Conservation (phyloP, 208 protist species). For the Trypanosomatidae sp. region DNA sequence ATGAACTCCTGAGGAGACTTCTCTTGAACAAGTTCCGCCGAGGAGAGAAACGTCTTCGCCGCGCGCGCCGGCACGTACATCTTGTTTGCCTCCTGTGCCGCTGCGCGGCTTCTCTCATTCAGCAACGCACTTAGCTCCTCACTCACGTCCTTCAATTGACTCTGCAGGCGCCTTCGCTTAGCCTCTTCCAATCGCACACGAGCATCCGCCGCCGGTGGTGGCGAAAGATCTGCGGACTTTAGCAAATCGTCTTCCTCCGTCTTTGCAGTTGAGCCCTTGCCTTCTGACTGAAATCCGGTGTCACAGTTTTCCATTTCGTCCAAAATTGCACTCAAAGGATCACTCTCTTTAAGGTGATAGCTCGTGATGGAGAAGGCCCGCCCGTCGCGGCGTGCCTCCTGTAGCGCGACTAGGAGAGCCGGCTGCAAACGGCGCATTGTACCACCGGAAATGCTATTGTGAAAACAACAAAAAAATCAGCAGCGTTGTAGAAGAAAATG, state of each 20-base stretch:
- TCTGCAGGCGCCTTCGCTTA: conserved; percentile 18
- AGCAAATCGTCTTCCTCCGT: not conserved
- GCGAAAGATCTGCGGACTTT: not conserved
- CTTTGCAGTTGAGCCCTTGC: not conserved
- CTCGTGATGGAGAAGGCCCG: not conserved
- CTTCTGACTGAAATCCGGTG: conserved; percentile 11
- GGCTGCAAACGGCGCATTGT: no score
- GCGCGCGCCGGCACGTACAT: conserved; percentile 46
- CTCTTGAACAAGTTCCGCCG: conserved; percentile 67
- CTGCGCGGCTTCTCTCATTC: conserved; percentile 18
- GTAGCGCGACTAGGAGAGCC: no score
- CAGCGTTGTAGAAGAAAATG: no score
- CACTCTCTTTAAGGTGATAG: not conserved
- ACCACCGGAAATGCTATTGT: no score
- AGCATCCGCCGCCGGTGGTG: not conserved
- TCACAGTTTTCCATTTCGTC: conserved; percentile 29
- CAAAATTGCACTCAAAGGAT: conserved; percentile 21
- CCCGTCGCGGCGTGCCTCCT: no score
- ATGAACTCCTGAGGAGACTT: conserved; percentile 78
- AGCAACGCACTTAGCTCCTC: conserved; percentile 39
- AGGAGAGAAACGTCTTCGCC: conserved; percentile 54
- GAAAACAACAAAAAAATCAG: no score
- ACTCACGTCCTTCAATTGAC: conserved; percentile 36
- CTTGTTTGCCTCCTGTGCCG: conserved; percentile 15
- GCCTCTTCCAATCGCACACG: conserved; percentile 22